Evolutionary conservation across 2,329 filamentous ascomycete species (phyloP).

Genomic region (Monilinia fructigena): DNA sequence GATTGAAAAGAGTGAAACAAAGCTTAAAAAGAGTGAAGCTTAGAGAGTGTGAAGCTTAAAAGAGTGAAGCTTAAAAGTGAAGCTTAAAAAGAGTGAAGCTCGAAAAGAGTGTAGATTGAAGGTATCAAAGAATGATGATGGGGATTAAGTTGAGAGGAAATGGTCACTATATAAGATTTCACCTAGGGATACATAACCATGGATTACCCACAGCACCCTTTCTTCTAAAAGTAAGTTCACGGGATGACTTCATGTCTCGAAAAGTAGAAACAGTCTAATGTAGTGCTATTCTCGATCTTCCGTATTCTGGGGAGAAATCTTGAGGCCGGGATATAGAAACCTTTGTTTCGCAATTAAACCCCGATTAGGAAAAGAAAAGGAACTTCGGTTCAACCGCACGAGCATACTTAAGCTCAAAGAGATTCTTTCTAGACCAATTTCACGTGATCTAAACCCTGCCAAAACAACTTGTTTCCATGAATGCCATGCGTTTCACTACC

Average conservation of each 20-base stretch:
- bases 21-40: background rate
- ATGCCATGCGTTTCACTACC: slow-evolving; percentile 1
- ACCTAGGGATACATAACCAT: background rate
- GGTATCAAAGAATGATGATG: background rate
- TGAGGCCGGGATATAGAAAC: background rate
- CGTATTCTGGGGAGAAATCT: background rate
- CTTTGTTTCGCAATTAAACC: slow-evolving; percentile 1
- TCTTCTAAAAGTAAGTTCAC: background rate
- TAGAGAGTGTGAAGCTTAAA: too few species aligned
- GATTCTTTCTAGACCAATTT: background rate
- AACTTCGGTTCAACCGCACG: background rate
- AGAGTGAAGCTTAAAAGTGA: too few species aligned
- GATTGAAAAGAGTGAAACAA: background rate
- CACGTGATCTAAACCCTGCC: background rate
- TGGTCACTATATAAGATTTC: background rate
- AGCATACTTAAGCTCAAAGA: background rate
- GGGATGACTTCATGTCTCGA: background rate
- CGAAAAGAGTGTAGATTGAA: background rate
- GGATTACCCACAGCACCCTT: background rate
- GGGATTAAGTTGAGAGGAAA: background rate
- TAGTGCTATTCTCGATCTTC: background rate
- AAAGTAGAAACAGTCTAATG: background rate
- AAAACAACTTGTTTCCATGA: background rate
- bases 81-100: background rate
- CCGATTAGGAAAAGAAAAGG: background rate